Percentiles rank a stretch among this genome's conserved stretches.
Evolutionary conservation across 1,139 yeast genomes (phyloP).

Genomic region (Kazachstania sp.): DNA sequence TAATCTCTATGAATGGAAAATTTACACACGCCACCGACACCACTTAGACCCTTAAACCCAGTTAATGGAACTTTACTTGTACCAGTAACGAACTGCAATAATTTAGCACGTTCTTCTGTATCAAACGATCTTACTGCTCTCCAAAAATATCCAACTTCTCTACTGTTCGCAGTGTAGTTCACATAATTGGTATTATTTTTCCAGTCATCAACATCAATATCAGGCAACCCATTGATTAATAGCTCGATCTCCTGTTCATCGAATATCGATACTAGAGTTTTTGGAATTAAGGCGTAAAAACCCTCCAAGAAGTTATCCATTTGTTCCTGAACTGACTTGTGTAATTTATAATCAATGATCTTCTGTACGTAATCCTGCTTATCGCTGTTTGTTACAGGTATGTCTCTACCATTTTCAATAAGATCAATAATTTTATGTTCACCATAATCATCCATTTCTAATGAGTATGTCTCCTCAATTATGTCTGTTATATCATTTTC

Average conservation of each 20-base stretch:
- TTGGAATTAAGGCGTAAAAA: constrained; percentile 87
- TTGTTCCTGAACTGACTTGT: constrained; percentile 79
- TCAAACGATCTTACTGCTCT: constrained; percentile 94
- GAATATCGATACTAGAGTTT: constrained; percentile 75
- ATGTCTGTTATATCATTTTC: constrained; percentile 95
- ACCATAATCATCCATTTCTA: constrained; percentile 92
- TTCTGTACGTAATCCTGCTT: constrained; percentile 80
- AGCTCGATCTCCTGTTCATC: constrained; percentile 94
- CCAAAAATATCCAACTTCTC: constrained; percentile 97
- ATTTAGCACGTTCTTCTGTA: constrained; percentile 85
- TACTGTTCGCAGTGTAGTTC: constrained; percentile 76
- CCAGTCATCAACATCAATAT: constrained; percentile 95
- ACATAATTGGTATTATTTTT: constrained; percentile 73
- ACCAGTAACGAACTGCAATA: constrained; percentile 94
- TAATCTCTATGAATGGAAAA: constrained; percentile 88
- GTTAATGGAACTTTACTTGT: constrained; percentile 93
- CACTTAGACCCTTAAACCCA: constrained; percentile 86
- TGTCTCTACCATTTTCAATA: constrained; percentile 71
- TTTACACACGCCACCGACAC: constrained; percentile 79
- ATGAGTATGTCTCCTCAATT: constrained; percentile 90
- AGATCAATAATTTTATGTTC: constrained; percentile 75
- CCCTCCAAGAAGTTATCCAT: constrained; percentile 80
- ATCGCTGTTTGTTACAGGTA: constrained; percentile 83
- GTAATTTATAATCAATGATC: constrained; percentile 80
- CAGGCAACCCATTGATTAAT: constrained; percentile 89